Conservation (phyloP, 1,284 basidiomycete genomes). For the Ustilago vetiveriae region DNA sequence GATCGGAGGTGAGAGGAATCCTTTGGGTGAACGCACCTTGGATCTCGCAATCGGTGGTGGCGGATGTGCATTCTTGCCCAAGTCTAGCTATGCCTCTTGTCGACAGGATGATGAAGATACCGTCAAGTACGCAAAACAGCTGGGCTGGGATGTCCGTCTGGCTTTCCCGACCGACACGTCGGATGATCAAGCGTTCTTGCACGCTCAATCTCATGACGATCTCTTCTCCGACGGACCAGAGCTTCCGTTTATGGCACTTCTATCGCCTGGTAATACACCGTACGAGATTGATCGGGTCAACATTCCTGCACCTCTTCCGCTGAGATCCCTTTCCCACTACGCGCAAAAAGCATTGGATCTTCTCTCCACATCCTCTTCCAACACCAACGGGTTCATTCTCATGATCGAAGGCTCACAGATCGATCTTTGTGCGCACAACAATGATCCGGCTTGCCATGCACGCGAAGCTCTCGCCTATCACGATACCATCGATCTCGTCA, state of each 20-base stretch:
- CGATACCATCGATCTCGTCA: slow-evolving; percentile 63
- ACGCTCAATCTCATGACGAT: neutral
- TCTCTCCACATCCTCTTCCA: slow-evolving; percentile 14
- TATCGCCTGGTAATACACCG: slow-evolving; percentile 59
- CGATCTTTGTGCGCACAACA: slow-evolving; percentile 62
- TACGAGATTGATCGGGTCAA: slow-evolving; percentile 62
- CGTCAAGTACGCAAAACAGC: slow-evolving; percentile 43
- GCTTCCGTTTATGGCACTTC: slow-evolving; percentile 53
- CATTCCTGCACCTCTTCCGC: slow-evolving; percentile 38
- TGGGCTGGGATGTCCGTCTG: slow-evolving; percentile 54
- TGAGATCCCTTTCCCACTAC: slow-evolving; percentile 40
- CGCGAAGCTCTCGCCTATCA: slow-evolving; percentile 68
- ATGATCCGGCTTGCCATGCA: slow-evolving; percentile 58
- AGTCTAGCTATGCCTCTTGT: slow-evolving; percentile 54
- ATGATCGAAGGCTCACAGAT: slow-evolving; percentile 66
- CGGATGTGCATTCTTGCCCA: slow-evolving; percentile 66
- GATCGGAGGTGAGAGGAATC: slow-evolving; percentile 36
- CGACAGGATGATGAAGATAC: slow-evolving; percentile 65
- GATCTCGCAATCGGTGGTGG: slow-evolving; percentile 68
- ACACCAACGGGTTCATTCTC: slow-evolving; percentile 58
- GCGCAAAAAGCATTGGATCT: slow-evolving; percentile 45
- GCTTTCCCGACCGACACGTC: slow-evolving; percentile 35
- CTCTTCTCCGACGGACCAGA: slow-evolving; percentile 17
- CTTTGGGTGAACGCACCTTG: slow-evolving; percentile 46
- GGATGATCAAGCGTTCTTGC: neutral